Evolutionary conservation across 139 green algal genomes (phyloP), one percentile per base, ranked within the genome.

Genomic region (Axilococcus clingmanii): DNA sequence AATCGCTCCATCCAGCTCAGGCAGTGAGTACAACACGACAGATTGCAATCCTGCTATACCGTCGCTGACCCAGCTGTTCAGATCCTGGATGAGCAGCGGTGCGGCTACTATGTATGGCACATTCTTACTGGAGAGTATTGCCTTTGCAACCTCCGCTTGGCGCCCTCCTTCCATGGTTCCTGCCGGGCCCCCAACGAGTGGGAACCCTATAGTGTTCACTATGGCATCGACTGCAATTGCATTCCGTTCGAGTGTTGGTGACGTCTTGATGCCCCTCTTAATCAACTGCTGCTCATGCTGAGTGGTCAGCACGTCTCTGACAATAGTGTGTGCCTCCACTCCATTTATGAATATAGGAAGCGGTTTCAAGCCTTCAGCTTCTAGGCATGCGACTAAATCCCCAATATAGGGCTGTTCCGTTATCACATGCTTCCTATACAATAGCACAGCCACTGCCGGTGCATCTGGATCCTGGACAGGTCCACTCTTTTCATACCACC

Each of bases 381-480:
- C 79, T 63, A 88, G 63, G 19, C 46, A 61, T 7, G 48, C 29
- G 0, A 86, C 69, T 16, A 92, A 59, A 58, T 91, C 68, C 4
- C 38, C 27, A 40, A 97, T 83, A 76, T 97, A 95, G 14, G 63
- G 55, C 55, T 87, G 79, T 5, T 74, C 60, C 3, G 89, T 98
- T 51, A 98, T 93, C 44, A 98, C 92, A 65, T 99, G 92, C 73
- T 99, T 99, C 57, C 92, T 76, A 74, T 97, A 99, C 54, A 99
- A 74, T 59, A 98, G 76, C 37, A 97, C 65, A 4, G 69, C 91
- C 30, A 94, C 89, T 34, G 53, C 51, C 5, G 35, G 57, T 27
- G 52, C 61, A 9, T 32, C 23, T 27, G 64, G 54, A 31, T 59
- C 65, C 8, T 68, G 40, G 36, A 87, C 49, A 24, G 65, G 65